Base-by-base conservation (phyloP, 2,329 filamentous ascomycete genomes). In the Boeremia lycopersici region DNA sequence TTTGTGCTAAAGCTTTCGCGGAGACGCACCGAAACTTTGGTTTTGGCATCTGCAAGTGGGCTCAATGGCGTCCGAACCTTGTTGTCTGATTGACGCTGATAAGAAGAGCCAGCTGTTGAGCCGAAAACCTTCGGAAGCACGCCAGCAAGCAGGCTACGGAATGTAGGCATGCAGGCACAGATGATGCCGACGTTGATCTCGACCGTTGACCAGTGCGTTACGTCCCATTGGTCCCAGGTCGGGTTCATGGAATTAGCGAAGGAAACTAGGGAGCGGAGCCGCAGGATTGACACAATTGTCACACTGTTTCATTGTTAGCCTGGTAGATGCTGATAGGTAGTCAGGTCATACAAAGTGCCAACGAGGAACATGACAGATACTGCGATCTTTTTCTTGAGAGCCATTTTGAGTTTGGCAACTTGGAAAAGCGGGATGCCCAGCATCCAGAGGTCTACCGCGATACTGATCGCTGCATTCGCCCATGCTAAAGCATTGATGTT, bases 161-260 rank as follows among this genome's bases (percentile, higher is more conserved):
- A 51, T 23, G 67, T 63, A 0, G 76, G 76, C 65, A 78, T 72
- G 60, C 76, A 77, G n/a, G 71, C 72, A 54, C 76, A 78, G 11
- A 78, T 69, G 40, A 78, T 73, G 26, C 62, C 64, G 15, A 63
- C 53, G 12, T 57, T 57, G 15, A 57, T 53, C 36, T 46, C 43
- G 6, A 46, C 25, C 11, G 10, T 35, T 4, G 43, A 46, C 43
- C 43, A 46, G 3, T 13, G 10, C 1, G 34, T 30, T 11, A 46
- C 25, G 33, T 30, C 25, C 11, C 23, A n/a, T 13, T 46, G 43
- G n/a, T 46, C 43, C 33, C 43, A 46, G 6, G 43, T 46, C 3
- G 43, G 43, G 6, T 46, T 46, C 11, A 12, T 13, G 2, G 25
- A 17, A 6, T 25, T 17, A 7, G 43, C 33, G 5, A 46, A 46